These are phyloP conservation scores for Exophiala lecanii-corni DNA, from an alignment of 2,329 filamentous ascomycete species.

Conservation along the genomic window DNA sequence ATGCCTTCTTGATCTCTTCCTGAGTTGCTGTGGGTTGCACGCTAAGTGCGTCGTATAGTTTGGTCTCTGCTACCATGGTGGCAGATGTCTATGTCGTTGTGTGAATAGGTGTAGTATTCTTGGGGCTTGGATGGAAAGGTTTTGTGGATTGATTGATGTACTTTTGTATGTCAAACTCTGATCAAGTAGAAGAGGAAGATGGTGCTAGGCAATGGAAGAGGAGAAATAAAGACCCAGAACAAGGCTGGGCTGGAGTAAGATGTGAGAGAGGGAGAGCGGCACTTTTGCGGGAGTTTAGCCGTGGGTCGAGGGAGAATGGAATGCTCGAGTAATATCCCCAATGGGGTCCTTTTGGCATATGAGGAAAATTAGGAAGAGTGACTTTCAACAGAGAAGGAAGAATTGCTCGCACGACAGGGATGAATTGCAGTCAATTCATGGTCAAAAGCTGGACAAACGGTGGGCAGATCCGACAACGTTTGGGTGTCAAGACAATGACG, in stretches of 20 bases:
- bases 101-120: slow-evolving; percentile 13
- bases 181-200: slow-evolving; percentile 22
- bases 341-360: slow-evolving; percentile 2
- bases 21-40: slow-evolving; percentile 75
- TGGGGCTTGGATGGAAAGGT: background rate
- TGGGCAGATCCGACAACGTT: too few relatives aligned
- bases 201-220: slow-evolving; percentile 15
- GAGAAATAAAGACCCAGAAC: slow-evolving; percentile 10
- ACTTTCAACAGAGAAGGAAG: slow-evolving; percentile 6
- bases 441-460: slow-evolving; percentile 1
- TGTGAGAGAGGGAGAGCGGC: too few relatives aligned
- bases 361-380: background rate
- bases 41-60: slow-evolving; percentile 83
- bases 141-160: slow-evolving; percentile 21
- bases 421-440: background rate
- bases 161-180: slow-evolving; percentile 27
- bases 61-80: slow-evolving; percentile 89
- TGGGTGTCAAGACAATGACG: slow-evolving; percentile 11
- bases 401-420: background rate
- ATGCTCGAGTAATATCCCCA: slow-evolving; percentile 17
- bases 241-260: too few relatives aligned
- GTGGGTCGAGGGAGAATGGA: slow-evolving; percentile 16
- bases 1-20: slow-evolving; percentile 96
- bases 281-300: slow-evolving; percentile 20
- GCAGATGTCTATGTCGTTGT: slow-evolving; percentile 7